A percentile compares a stretch with the other conserved stretches of the same genome.
phyloP scores from a whole-genome alignment of 371 early-diverging fungal species.

The Lichtheimia ornata region DNA sequence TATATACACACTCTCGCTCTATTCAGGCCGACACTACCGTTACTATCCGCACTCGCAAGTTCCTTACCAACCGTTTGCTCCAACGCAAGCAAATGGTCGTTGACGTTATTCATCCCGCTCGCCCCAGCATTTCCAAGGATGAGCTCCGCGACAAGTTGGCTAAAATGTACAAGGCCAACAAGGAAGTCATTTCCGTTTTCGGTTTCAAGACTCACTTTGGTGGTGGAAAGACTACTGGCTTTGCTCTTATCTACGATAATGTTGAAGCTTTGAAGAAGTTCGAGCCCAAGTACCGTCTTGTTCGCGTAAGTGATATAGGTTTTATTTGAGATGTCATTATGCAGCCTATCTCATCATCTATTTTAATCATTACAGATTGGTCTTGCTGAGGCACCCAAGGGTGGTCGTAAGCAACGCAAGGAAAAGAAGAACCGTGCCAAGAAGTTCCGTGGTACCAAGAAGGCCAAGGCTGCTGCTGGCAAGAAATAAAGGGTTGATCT shows the following conservation, averaged over 20 bases:
- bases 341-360: not conserved
- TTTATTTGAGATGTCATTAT: not conserved
- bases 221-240: slow-evolving; percentile 98
- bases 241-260: slow-evolving; percentile 97
- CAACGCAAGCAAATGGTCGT: slow-evolving; percentile 98
- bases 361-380: slow-evolving; percentile 64
- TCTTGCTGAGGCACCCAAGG: slow-evolving; percentile 73
- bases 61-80: slow-evolving; percentile 98
- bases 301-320: slow-evolving; percentile 57
- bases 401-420: slow-evolving; percentile 97
- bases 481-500: slow-evolving; percentile 41
- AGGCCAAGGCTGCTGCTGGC: slow-evolving; percentile 80
- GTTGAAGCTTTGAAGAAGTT: slow-evolving; percentile 96
- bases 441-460: slow-evolving; percentile 98
- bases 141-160: slow-evolving; percentile 94
- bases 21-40: slow-evolving; percentile 61
- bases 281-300: slow-evolving; percentile 97
- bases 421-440: slow-evolving; percentile 99
- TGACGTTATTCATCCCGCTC: slow-evolving; percentile 95
- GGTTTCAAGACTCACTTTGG: slow-evolving; percentile 97
- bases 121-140: slow-evolving; percentile 90
- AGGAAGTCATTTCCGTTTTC: slow-evolving; percentile 91
- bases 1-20: not conserved
- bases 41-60: slow-evolving; percentile 97
- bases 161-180: slow-evolving; percentile 95